Percentiles rank a stretch among this genome's conserved stretches.
phyloP scores from a whole-genome alignment of 2,329 filamentous ascomycete species.

The Colletotrichum aenigma region DNA sequence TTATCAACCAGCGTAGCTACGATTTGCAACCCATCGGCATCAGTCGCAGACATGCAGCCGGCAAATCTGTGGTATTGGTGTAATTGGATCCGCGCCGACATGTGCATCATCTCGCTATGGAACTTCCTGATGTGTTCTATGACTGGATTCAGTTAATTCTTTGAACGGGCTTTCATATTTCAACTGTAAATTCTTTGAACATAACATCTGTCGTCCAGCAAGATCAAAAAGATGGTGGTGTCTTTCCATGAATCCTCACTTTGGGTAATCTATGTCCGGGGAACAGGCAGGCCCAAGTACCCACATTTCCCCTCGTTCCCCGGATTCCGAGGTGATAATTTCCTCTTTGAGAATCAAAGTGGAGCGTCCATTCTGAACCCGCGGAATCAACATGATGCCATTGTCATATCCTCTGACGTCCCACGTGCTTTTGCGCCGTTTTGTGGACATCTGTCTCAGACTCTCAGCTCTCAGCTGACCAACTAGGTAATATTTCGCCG shows the following conservation, averaged over 20 bases:
- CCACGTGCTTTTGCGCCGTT: neutral
- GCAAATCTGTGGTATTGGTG: neutral
- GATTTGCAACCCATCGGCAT: neutral
- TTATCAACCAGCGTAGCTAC: neutral
- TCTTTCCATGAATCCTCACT: neutral
- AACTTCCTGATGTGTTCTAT: neutral
- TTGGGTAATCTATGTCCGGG: neutral
- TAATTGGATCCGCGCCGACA: neutral
- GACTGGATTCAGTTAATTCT: neutral
- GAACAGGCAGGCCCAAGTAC: neutral
- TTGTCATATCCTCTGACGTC: neutral
- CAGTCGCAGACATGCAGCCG: neutral
- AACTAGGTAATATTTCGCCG: neutral
- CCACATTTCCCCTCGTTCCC: neutral
- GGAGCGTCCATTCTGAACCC: neutral
- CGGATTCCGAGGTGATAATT: conserved; percentile 3
- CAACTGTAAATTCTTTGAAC: neutral
- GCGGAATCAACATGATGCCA: conserved; percentile 9
- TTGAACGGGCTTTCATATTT: neutral
- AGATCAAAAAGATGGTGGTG: neutral
- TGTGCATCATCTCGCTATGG: neutral
- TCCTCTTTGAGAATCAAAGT: neutral
- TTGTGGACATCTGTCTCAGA: neutral
- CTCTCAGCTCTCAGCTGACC: neutral
- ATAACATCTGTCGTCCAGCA: neutral